Evolutionary conservation across 257 asterid genomes (phyloP).

Genomic region (Capsicum rhomboideum): DNA sequence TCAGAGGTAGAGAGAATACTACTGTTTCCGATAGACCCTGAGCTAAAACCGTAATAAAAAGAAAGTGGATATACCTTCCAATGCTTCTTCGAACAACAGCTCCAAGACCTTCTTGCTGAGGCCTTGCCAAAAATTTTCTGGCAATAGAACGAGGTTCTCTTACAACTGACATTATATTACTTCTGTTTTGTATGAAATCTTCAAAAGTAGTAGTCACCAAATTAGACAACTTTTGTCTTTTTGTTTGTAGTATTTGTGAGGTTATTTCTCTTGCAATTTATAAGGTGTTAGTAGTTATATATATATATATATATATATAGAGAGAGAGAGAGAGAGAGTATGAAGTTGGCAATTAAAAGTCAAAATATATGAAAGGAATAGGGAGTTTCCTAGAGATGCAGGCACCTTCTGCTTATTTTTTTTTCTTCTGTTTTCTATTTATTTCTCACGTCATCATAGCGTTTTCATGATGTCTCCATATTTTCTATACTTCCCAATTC

Average conservation of each 20-base stretch:
- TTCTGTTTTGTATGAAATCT: neutral
- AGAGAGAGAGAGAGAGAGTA: too few species aligned
- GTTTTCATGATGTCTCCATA: conserved; percentile 12
- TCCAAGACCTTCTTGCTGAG: conserved; percentile 84
- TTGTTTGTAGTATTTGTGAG: neutral
- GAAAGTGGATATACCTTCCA: conserved; percentile 43
- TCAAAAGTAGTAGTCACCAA: neutral
- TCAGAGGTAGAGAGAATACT: too few species aligned
- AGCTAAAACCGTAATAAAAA: neutral
- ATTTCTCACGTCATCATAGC: conserved; percentile 5
- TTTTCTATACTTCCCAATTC: neutral
- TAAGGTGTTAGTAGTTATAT: neutral
- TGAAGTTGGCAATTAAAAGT: neutral
- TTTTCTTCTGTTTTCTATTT: neutral
- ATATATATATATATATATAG: too few species aligned
- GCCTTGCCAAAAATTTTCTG: conserved; percentile 59
- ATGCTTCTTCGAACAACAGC: conserved; percentile 91
- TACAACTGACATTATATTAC: conserved; percentile 6
- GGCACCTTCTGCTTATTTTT: neutral
- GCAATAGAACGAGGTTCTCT: conserved; percentile 60
- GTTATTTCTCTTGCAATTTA: neutral
- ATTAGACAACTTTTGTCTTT: neutral
- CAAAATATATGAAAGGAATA: neutral
- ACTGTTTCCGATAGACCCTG: neutral
- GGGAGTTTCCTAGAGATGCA: conserved; percentile 7